phyloP scores from a whole-genome alignment of 108 stramenopile species.

The Discostella stelligeroides region DNA sequence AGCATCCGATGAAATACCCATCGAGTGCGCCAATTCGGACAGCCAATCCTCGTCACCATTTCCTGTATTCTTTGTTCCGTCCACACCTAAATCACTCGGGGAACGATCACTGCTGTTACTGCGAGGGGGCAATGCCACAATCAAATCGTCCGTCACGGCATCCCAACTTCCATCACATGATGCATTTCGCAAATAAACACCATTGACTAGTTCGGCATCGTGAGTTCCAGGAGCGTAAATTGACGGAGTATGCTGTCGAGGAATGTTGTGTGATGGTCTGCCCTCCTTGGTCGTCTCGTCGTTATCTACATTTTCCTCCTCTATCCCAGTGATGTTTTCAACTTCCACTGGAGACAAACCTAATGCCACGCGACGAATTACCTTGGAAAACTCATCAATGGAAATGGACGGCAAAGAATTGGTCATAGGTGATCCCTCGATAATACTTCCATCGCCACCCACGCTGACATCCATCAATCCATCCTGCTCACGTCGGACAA shows the following conservation, averaged over 20 bases:
- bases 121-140: slow-evolving; percentile 64
- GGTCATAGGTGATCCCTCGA: neutral
- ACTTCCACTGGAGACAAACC: slow-evolving; percentile 34
- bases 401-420: slow-evolving; percentile 18
- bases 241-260: slow-evolving; percentile 17
- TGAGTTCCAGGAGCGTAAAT: slow-evolving; percentile 64
- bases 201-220: slow-evolving; percentile 79
- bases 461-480: neutral
- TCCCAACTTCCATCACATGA: slow-evolving; percentile 87
- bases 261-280: neutral
- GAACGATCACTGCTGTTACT: neutral
- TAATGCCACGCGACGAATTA: slow-evolving; percentile 43
- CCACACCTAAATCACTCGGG: neutral
- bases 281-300: slow-evolving; percentile 9
- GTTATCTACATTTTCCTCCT: neutral
- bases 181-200: slow-evolving; percentile 74
- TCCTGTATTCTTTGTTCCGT: slow-evolving; percentile 2
- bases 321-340: neutral
- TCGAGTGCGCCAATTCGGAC: slow-evolving; percentile 66
- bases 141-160: slow-evolving; percentile 72
- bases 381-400: slow-evolving; percentile 32
- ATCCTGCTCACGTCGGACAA: slow-evolving; percentile 38
- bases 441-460: neutral
- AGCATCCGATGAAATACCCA: slow-evolving; percentile 55
- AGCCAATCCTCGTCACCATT: slow-evolving; percentile 82